Conservation (phyloP, 1,284 basidiomycete species). For the Boletus mariae region DNA sequence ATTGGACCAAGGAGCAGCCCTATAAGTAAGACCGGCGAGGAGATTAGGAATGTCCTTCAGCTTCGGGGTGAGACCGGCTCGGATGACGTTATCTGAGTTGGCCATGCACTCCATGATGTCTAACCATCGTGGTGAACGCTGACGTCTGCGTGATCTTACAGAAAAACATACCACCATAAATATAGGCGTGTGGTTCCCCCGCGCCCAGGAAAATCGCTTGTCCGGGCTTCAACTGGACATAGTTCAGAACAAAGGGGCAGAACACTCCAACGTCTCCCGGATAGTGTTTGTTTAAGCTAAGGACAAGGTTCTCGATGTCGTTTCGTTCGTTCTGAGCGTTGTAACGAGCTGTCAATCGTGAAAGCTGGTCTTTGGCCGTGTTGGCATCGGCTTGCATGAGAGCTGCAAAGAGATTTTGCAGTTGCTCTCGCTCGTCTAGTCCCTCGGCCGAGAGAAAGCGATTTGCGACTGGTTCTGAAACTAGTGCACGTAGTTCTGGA, state of each 20-base stretch:
- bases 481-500: slow-evolving; percentile 75
- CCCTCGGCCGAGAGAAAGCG: slow-evolving; percentile 47
- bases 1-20: slow-evolving; percentile 59
- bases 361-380: slow-evolving; percentile 53
- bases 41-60: slow-evolving; percentile 91
- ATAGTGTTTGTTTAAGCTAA: slow-evolving; percentile 78
- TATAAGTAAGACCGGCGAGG: slow-evolving; percentile 86
- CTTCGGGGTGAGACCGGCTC: slow-evolving; percentile 97
- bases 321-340: slow-evolving; percentile 41
- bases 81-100: slow-evolving; percentile 97
- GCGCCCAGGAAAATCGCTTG: slow-evolving; percentile 94
- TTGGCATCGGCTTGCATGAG: slow-evolving; percentile 73
- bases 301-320: slow-evolving; percentile 64
- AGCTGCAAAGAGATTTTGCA: slow-evolving; percentile 65
- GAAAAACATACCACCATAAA: slow-evolving; percentile 71
- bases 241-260: slow-evolving; percentile 90
- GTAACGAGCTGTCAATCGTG: slow-evolving; percentile 63
- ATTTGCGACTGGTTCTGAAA: slow-evolving; percentile 54
- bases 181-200: slow-evolving; percentile 96
- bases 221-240: slow-evolving; percentile 75
- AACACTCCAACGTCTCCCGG: slow-evolving; percentile 93
- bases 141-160: not conserved
- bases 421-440: slow-evolving; percentile 44
- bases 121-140: slow-evolving; percentile 34
- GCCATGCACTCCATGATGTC: slow-evolving; percentile 99